Evolutionary conservation across 768 basidiomycete genomes (phyloP), one percentile per base, ranked within the genome.

Genomic region (Lentinula aciculospora): DNA sequence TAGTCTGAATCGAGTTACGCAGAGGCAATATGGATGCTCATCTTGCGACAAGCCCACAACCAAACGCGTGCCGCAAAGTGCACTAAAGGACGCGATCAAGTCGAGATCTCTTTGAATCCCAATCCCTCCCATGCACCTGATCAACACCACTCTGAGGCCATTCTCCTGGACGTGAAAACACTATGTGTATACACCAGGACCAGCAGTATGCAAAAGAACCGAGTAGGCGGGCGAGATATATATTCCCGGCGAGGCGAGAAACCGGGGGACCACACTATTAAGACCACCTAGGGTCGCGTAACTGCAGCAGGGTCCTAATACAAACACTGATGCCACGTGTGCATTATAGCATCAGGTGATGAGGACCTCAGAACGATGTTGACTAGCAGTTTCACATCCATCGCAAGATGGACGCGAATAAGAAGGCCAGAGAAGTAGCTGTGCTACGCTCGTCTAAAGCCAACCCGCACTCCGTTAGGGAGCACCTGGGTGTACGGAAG

Each of bases 1-100:
- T 53, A 53, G 51, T 53, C 51, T 53, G 51, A 53, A 53, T 60
- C 58, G 55, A 60, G 59, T 57, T 60, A 60, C 48, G 44, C 47
- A 27, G 29, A 28, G 15, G 27, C 31, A 8, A 10, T 17, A 9
- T n/a, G 25, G 21, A 27, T 13, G 28, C 32, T 10, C 42, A 28
- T 39, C 53, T 27, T 31, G 21, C 19, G 44, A 59, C 53, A 36
- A 32, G 31, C 34, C n/a, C 19, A 19, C 19, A 59, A 19, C 31
- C 8, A 46, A 50, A 12, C 34, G 44, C 23, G 25, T 23, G 58
- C 58, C 58, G 32, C 58, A 46, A 59, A 59, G 58, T 54, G 51
- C 58, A 59, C 55, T 56, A 31, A 60, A 55, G 61, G 29, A 57
- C 54, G 51, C 36, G 25, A 17, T 19, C 19, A 37, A 27, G 27